These are phyloP conservation scores for Cyberlindnera meyerae DNA, from an alignment of 805 yeast species.

Conservation along the genomic window DNA sequence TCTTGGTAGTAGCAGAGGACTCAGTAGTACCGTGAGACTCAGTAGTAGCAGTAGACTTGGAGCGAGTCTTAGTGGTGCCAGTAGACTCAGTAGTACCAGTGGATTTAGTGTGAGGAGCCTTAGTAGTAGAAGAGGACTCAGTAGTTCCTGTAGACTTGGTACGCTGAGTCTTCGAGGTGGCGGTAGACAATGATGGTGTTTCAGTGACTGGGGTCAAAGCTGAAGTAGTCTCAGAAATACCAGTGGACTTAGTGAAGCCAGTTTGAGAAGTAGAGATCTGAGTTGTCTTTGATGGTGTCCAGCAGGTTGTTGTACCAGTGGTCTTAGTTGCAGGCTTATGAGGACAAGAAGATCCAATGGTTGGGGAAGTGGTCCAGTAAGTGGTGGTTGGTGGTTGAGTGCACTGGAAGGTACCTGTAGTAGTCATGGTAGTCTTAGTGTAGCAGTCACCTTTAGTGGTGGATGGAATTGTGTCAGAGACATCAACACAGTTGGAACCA, in stretches of 20 bases:
- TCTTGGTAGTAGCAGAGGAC: background rate
- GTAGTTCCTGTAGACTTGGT: background rate
- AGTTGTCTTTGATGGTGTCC: too few relatives aligned
- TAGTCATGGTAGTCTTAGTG: constrained; percentile 3
- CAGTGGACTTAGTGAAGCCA: too few relatives aligned
- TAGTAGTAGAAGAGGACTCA: background rate
- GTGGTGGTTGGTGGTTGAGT: constrained; percentile 11
- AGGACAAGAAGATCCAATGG: constrained; percentile 6
- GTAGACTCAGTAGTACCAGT: constrained; percentile 11
- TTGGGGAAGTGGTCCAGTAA: constrained; percentile 3
- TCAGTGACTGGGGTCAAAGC: too few relatives aligned
- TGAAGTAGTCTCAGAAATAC: too few relatives aligned
- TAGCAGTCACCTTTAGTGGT: constrained; percentile 6
- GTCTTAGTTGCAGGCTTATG: background rate
- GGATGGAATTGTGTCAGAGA: constrained; percentile 7
- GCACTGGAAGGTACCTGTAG: constrained; percentile 6
- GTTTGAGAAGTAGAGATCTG: background rate
- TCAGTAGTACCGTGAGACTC: background rate
- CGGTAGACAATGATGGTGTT: too few relatives aligned
- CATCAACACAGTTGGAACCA: constrained; percentile 9
- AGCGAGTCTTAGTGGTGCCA: constrained; percentile 23
- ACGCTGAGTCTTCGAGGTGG: too few relatives aligned
- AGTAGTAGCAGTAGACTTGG: background rate
- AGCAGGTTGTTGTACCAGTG: background rate
- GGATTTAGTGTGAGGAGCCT: constrained; percentile 6